Percentiles rank a stretch among this genome's conserved stretches.
Evolutionary conservation across 1,139 yeast genomes (phyloP).

Genomic region (Blastobotrys proliferans): DNA sequence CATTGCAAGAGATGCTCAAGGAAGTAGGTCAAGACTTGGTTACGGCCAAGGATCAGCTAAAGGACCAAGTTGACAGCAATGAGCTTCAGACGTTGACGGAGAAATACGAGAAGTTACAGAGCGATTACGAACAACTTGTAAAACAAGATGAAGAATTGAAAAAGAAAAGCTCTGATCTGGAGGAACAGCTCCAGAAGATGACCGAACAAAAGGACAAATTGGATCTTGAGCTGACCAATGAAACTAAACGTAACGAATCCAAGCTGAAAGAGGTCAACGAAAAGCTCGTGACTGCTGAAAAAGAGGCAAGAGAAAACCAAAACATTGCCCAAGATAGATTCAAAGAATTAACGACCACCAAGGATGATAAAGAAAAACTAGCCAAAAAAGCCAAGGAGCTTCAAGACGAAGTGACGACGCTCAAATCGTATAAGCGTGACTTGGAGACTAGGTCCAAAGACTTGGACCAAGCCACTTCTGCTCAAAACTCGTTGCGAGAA

Average conservation of each 20-base stretch:
- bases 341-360: conserved; percentile 9
- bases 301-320: conserved; percentile 10
- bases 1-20: conserved; percentile 65
- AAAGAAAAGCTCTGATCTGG: conserved; percentile 3
- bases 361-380: conserved; percentile 3
- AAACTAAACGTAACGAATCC: conserved; percentile 1
- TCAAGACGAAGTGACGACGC: background rate
- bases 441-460: conserved; percentile 5
- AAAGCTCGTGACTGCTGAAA: conserved; percentile 5
- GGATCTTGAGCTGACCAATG: background rate
- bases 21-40: conserved; percentile 76
- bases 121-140: conserved; percentile 6
- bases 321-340: conserved; percentile 10
- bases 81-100: conserved; percentile 10
- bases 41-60: conserved; percentile 26
- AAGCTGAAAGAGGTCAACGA: background rate
- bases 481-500: conserved; percentile 24
- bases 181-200: background rate
- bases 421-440: background rate
- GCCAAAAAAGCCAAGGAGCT: conserved; percentile 1
- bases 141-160: conserved; percentile 2
- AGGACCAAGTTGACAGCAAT: conserved; percentile 2
- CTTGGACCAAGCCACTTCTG: conserved; percentile 5
- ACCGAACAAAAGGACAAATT: background rate
- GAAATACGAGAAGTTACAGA: conserved; percentile 15